A percentile compares a stretch with the other conserved stretches of the same genome.
Evolutionary conservation across 192 early-diverging fungal species (phyloP).

Genomic region (Coemansia sp.): DNA sequence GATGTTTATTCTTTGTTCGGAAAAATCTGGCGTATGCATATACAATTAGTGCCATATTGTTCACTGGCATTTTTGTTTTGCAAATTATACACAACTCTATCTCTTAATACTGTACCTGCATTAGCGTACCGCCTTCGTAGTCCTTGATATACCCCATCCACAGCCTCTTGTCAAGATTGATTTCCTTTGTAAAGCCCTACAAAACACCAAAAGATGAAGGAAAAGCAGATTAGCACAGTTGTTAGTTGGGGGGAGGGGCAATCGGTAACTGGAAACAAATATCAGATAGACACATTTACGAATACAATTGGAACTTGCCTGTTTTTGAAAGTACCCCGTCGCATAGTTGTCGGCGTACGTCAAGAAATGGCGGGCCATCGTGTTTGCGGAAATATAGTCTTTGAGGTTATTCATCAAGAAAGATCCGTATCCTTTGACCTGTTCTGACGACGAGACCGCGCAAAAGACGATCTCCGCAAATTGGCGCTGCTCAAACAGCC

Average conservation of each 20-base stretch:
- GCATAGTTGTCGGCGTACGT: slow-evolving; percentile 99
- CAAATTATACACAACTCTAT: not conserved
- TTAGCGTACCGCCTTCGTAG: slow-evolving; percentile 97
- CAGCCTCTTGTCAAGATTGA: slow-evolving; percentile 85
- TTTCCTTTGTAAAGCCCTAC: slow-evolving; percentile 94
- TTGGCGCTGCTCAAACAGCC: slow-evolving; percentile 81
- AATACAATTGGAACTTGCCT: slow-evolving; percentile 49
- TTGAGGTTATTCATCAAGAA: slow-evolving; percentile 95
- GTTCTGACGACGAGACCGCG: slow-evolving; percentile 85
- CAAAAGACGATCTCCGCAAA: slow-evolving; percentile 99
- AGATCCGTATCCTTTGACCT: slow-evolving; percentile 97
- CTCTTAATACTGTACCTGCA: slow-evolving; percentile 59
- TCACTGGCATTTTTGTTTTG: not conserved
- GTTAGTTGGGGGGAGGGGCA: too few relatives aligned
- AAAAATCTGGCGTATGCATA: not conserved
- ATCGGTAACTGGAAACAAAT: too few relatives aligned
- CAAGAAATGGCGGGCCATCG: slow-evolving; percentile 81
- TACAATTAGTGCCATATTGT: not conserved
- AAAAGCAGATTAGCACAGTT: not conserved
- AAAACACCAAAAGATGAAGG: not conserved
- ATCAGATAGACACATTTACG: slow-evolving; percentile 27
- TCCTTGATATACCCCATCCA: slow-evolving; percentile 99
- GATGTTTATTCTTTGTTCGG: not conserved
- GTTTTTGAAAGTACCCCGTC: slow-evolving; percentile 98
- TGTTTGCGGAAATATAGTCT: slow-evolving; percentile 78